Base-by-base conservation (phyloP, 2,329 filamentous ascomycete genomes). In the Phaeosphaeriaceae sp. region DNA sequence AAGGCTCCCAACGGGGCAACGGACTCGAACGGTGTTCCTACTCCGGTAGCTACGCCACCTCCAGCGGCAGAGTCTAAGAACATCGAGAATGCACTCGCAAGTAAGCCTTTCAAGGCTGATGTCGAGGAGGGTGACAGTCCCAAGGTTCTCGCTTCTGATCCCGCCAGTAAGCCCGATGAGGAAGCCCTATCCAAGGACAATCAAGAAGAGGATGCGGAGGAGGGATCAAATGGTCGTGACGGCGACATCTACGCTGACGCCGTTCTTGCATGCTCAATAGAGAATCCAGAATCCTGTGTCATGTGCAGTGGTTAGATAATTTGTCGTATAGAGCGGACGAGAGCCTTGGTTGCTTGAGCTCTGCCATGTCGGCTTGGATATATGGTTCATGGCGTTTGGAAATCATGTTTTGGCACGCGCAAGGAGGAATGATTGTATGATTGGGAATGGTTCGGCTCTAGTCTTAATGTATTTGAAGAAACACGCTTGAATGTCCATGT, bases 171-270 rank as follows among this genome's bases (percentile, higher is more conserved):
- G 57, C 85, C 86, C 60, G 86, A 87, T 4, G 90, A 92, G 70
- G 86, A 90, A 72, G 67, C 72, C 17, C 82, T 92, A 21, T 83
- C 84, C 1, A 85, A 86, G 58, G 69, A 84, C 36, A 79, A 82
- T 51, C 90, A 94, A 78, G 85, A 86, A 2, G 92, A 96, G 75
- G 93, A 96, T 69, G 85, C 85, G 47, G 86, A 90, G 57, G 84
- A 87, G 22, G 87, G 90, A 62, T 92, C 85, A 72, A 86, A 89
- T 64, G 88, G 90, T 66, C 87, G 91, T 11, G 93, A 97, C 78
- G 88, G 87, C 51, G 94, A 99, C 76, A 99, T 99, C 69, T 99
- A 97, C 79, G 94, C 94, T 0, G 91, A 98, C 69, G 92, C 93
- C 57, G 93, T 91, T 17, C 83, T 99, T 76, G 88, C 89, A 71